phyloP scores from a whole-genome alignment of 2,329 filamentous ascomycete genomes.

The Calcarisporium arbuscula region DNA sequence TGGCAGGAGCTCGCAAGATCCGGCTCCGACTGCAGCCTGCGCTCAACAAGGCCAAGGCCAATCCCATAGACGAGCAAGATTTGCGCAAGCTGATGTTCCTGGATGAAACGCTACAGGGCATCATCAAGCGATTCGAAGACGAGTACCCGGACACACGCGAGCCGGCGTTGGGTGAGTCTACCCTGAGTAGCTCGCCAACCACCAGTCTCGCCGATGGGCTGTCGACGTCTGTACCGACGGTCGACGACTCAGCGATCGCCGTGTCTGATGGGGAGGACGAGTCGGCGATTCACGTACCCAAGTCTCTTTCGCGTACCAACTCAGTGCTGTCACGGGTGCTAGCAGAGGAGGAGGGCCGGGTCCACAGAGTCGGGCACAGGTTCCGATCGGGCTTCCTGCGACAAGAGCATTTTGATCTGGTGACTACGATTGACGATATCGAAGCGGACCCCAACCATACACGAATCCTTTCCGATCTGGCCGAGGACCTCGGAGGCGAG shows the following conservation, averaged over 20 bases:
- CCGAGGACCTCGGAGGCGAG: constrained; percentile 57
- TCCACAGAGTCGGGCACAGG: constrained; percentile 48
- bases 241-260: constrained; percentile 28
- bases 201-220: constrained; percentile 13
- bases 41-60: constrained; percentile 64
- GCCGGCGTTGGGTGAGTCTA: constrained; percentile 5
- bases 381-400: constrained; percentile 49
- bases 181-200: constrained; percentile 6
- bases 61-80: constrained; percentile 64
- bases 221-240: constrained; percentile 16
- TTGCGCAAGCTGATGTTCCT: constrained; percentile 83
- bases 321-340: constrained; percentile 48
- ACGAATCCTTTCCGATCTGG: constrained; percentile 52
- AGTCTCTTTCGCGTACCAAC: constrained; percentile 42
- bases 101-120: constrained; percentile 78
- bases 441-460: constrained; percentile 43
- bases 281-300: constrained; percentile 33
- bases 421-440: constrained; percentile 44
- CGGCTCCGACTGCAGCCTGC: constrained; percentile 76
- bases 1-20: constrained; percentile 85
- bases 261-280: constrained; percentile 46
- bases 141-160: constrained; percentile 85
- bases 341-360: constrained; percentile 51
- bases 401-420: constrained; percentile 43
- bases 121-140: constrained; percentile 93